Base-by-base conservation (phyloP, 208 protist species). In the Spongospora subterranea region DNA sequence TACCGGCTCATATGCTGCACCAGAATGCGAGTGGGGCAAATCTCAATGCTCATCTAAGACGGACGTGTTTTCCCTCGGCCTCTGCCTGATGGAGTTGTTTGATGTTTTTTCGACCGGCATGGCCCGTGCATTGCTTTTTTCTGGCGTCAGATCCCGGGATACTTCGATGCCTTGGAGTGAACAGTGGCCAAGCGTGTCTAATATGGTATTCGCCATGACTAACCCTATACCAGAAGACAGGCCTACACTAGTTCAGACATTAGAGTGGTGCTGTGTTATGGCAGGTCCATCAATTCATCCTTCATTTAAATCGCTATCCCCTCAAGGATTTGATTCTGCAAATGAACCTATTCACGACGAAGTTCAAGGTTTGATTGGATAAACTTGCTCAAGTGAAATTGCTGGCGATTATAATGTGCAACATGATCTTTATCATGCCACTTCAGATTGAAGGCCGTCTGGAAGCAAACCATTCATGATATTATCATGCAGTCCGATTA, bases 61-160 rank as follows among this genome's bases (percentile, higher is more conserved):
- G 35, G 71, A 82, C n/a, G 71, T 82, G 11, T 82, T 39, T n/a
- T 82, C 71, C 17, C 71, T 82, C 35, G 71, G 71, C 6, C 71
- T 82, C 17, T 82, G 71, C n/a, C n/a, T 82, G n/a, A 82, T 82
- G 71, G 71, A 82, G 71, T 43, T 82, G 71, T 82, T 82, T 43
- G 17, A 6, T 6, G 17, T 43, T 6, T 82, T 82, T 82, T 39
- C 17, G 6, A 82, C 71, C 35, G 71, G 71, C 11, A 82, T 82
- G 71, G 71, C 6, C 11, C 71, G 71, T 35, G 71, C 71, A 20
- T 43, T 82, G n/a, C 17, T n/a, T n/a, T 82, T 82, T 43, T 40
- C 6, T 35, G 71, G 35, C n/a, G 71, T 82, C 40, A 6, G 71
- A 82, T 39, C 6, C 6, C 35, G 71, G 6, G 6, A 6, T 6